A percentile compares a stretch with the other conserved stretches of the same genome.
Conservation (phyloP, 192 early-diverging fungal species). For the Jimgerdemannia flammicorona region DNA sequence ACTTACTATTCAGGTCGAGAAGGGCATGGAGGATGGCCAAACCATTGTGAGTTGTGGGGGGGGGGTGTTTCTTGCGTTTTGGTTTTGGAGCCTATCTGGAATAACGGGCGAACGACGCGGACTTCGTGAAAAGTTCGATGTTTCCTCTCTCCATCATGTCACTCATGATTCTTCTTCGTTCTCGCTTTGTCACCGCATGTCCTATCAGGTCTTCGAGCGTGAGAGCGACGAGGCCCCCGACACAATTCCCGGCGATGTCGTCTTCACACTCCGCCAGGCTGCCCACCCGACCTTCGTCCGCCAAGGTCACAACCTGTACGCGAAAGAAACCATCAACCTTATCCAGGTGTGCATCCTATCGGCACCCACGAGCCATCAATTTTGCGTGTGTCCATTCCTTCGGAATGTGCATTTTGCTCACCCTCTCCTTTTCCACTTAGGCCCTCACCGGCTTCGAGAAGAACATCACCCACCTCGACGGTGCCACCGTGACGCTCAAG, state of each 20-base stretch:
- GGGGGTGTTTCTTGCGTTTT: too few relatives aligned
- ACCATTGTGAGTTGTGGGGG: conserved; percentile 34
- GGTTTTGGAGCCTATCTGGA: too few relatives aligned
- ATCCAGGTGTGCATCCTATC: conserved; percentile 33
- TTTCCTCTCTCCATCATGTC: neutral
- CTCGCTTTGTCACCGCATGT: too few relatives aligned
- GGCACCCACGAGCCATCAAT: neutral
- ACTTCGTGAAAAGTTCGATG: too few relatives aligned
- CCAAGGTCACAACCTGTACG: conserved; percentile 71
- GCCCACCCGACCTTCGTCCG: conserved; percentile 75
- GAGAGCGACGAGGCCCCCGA: conserved; percentile 94
- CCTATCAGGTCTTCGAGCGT: conserved; percentile 62
- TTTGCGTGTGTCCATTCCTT: neutral
- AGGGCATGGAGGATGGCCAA: conserved; percentile 77
- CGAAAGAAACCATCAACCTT: conserved; percentile 73
- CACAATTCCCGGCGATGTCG: conserved; percentile 77
- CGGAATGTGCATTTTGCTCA: neutral
- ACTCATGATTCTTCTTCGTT: neutral
- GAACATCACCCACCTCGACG: conserved; percentile 78
- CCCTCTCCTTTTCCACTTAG: conserved; percentile 21
- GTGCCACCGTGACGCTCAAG: conserved; percentile 61
- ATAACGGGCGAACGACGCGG: too few relatives aligned
- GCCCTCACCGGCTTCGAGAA: conserved; percentile 80
- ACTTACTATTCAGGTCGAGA: conserved; percentile 74
- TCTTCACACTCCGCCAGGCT: conserved; percentile 69